These are phyloP conservation scores for Acer yangbiense DNA, from an alignment of 345 rosid genomes.

Conservation along the genomic window DNA sequence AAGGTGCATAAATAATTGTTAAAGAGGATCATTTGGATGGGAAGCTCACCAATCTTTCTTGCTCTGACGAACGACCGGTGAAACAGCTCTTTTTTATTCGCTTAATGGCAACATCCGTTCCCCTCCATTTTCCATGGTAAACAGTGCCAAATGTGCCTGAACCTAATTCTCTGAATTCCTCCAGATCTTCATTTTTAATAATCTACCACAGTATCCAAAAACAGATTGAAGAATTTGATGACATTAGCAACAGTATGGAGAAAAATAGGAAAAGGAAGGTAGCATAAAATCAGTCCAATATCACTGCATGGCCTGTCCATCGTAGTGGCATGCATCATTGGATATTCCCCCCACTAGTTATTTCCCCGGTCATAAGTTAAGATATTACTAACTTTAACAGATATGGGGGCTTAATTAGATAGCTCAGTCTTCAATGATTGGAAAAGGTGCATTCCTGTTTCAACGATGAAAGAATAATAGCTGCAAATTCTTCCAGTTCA, in stretches of 20 bases:
- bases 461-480: not conserved
- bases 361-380: not conserved
- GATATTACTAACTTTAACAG: not conserved
- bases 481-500: not conserved
- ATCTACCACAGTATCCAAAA: slow-evolving; percentile 41
- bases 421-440: not conserved
- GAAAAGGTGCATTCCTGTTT: not conserved
- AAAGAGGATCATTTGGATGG: not conserved
- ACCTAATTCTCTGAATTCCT: slow-evolving; percentile 92
- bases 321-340: not conserved
- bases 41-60: slow-evolving; percentile 81
- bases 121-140: slow-evolving; percentile 99
- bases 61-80: slow-evolving; percentile 91
- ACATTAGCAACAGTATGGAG: not conserved
- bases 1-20: not conserved
- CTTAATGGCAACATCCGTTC: slow-evolving; percentile 97
- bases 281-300: slow-evolving; percentile 4
- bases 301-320: slow-evolving; percentile 13
- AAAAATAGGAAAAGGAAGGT: not conserved
- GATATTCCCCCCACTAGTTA: not conserved
- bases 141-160: slow-evolving; percentile 98
- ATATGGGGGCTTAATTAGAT: not conserved
- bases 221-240: slow-evolving; percentile 18
- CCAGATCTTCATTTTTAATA: slow-evolving; percentile 89
- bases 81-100: slow-evolving; percentile 92